Percentiles rank a stretch among this genome's conserved stretches.
These are phyloP conservation scores for Cercospora sojina DNA, from an alignment of 2,329 filamentous ascomycete species.

Conservation along the genomic window DNA sequence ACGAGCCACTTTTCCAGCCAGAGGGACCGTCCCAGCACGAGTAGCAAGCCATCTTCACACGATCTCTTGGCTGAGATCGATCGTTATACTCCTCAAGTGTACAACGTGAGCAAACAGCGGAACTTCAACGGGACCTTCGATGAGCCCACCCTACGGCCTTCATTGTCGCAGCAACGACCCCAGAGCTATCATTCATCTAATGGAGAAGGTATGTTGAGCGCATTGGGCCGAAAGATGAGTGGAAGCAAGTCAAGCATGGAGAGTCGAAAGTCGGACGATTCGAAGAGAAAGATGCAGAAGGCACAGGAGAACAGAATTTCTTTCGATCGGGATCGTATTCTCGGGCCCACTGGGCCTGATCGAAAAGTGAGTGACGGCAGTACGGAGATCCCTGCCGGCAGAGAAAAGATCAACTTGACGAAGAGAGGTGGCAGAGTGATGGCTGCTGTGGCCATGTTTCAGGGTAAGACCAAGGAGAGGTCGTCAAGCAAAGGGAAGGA, in stretches of 20 bases:
- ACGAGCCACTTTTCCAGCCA: conserved; percentile 25
- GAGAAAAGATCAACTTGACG: conserved; percentile 35
- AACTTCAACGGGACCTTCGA: conserved; percentile 50
- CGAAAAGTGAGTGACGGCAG: conserved; percentile 41
- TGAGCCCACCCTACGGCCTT: conserved; percentile 49
- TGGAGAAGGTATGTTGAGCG: conserved; percentile 28
- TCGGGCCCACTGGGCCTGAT: conserved; percentile 32
- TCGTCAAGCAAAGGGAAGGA: conserved; percentile 32
- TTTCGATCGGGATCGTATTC: conserved; percentile 25
- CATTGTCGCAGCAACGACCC: conserved; percentile 36
- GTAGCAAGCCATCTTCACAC: conserved; percentile 43
- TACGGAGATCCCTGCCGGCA: conserved; percentile 33
- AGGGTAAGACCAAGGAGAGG: conserved; percentile 50
- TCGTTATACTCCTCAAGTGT: conserved; percentile 59
- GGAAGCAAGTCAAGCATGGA: conserved; percentile 30
- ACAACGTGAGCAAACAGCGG: conserved; percentile 61
- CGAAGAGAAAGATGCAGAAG: conserved; percentile 20
- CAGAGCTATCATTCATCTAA: conserved; percentile 30
- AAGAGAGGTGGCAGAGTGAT: conserved; percentile 59
- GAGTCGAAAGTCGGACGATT: conserved; percentile 31
- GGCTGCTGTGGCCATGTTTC: conserved; percentile 64
- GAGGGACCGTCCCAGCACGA: conserved; percentile 47
- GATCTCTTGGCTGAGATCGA: conserved; percentile 56
- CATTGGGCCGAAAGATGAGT: conserved; percentile 34
- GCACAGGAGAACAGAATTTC: conserved; percentile 24